These are phyloP conservation scores for Catunica adiposa DNA, from an alignment of 2,329 filamentous ascomycete species.

Conservation along the genomic window DNA sequence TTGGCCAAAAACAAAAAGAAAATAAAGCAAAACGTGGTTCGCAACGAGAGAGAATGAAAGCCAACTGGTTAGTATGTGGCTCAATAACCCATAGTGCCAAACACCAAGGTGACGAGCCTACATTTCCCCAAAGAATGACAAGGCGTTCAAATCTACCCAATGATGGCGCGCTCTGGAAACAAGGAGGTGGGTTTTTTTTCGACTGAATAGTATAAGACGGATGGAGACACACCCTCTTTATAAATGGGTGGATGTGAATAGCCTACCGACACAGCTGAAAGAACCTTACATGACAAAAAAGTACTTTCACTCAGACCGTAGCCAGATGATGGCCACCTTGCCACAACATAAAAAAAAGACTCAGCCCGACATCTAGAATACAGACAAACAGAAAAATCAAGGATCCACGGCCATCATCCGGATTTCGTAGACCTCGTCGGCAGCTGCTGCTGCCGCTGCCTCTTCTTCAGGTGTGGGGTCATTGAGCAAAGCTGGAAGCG, in stretches of 20 bases:
- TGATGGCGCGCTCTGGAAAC: background rate
- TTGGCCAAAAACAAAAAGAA: no score
- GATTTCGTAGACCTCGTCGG: constrained; percentile 9
- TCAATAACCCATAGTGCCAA: no score
- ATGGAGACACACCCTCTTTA: background rate
- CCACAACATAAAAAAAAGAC: no score
- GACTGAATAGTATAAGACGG: background rate
- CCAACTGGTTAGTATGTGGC: background rate
- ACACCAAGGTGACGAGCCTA: no score
- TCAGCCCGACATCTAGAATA: background rate
- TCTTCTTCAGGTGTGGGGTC: background rate
- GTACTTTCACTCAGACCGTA: background rate
- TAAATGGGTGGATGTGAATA: no score
- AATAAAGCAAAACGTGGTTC: no score
- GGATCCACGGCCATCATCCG: constrained; percentile 3
- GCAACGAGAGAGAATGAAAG: background rate
- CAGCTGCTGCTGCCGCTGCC: background rate
- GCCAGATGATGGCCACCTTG: background rate
- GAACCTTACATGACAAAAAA: background rate
- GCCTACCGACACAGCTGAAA: background rate
- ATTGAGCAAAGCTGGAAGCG: constrained; percentile 10
- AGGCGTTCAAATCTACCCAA: no score
- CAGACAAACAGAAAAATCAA: no score
- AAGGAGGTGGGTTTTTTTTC: background rate
- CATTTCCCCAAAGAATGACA: no score